Conservation (phyloP, 148 eudicot species). For the Beta vulgaris region DNA sequence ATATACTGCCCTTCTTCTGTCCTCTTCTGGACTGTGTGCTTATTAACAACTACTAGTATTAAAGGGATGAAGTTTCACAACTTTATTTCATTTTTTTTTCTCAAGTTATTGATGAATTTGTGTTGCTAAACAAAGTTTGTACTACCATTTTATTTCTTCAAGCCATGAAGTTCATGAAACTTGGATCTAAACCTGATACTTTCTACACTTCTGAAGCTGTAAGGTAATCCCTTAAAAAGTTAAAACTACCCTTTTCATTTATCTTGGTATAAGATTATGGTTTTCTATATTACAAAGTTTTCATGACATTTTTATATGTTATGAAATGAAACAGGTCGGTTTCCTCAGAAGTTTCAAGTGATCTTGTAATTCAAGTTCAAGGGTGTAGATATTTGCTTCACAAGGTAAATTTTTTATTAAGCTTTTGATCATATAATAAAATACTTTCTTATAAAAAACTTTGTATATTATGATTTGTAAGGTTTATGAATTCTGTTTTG, state of each 20-base stretch:
- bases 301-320: not conserved
- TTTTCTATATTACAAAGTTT: not conserved
- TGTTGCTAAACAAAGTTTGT: not conserved
- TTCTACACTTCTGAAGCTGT: slow-evolving; percentile 74
- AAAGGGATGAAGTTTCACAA: slow-evolving; percentile 19
- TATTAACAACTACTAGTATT: not conserved
- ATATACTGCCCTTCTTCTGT: slow-evolving; percentile 3
- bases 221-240: slow-evolving; percentile 45
- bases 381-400: slow-evolving; percentile 82
- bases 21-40: slow-evolving; percentile 13
- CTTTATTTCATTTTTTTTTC: slow-evolving; percentile 5
- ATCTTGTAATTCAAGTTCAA: slow-evolving; percentile 76
- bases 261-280: not conserved
- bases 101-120: slow-evolving; percentile 20
- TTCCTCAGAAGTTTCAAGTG: slow-evolving; percentile 84
- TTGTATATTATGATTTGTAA: not conserved
- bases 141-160: not conserved
- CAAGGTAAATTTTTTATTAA: slow-evolving; percentile 53
- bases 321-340: slow-evolving; percentile 62
- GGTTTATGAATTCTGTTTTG: not conserved
- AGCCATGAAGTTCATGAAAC: slow-evolving; percentile 97
- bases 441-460: no score
- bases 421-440: not conserved
- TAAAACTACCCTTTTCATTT: not conserved
- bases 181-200: slow-evolving; percentile 88